Conservation (phyloP, 2,329 filamentous ascomycete genomes). For the Phoma sp. region DNA sequence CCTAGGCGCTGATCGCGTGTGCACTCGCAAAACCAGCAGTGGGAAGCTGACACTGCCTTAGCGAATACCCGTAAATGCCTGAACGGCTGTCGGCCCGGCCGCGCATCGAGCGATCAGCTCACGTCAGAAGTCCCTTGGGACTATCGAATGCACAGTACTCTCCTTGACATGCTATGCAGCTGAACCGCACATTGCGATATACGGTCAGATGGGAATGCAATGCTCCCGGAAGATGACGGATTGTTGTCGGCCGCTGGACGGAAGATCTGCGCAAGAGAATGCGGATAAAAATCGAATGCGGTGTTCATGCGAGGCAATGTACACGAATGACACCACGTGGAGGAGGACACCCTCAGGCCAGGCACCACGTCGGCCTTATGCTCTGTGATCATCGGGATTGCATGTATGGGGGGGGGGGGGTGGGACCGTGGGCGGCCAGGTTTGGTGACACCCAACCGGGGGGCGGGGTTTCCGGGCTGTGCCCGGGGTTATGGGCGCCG, state of each 20-base stretch:
- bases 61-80: conserved; percentile 1
- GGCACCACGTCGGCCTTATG: conserved; percentile 9
- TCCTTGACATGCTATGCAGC: neutral
- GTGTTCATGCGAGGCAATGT: neutral
- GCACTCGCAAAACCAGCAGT: conserved; percentile 2
- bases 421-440: too few relatives aligned
- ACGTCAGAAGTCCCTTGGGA: conserved; percentile 9
- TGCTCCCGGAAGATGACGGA: neutral
- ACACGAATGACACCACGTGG: conserved; percentile 15
- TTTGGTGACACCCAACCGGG: too few relatives aligned
- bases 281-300: neutral
- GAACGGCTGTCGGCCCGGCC: conserved; percentile 12
- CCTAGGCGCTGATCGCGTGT: conserved; percentile 14
- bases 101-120: conserved; percentile 15
- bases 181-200: neutral
- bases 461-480: too few relatives aligned
- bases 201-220: neutral
- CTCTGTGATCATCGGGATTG: conserved; percentile 8
- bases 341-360: conserved; percentile 3
- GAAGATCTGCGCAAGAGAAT: conserved; percentile 12
- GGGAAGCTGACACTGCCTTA: conserved; percentile 1
- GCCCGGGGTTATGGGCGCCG: too few relatives aligned
- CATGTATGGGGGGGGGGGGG: conserved; percentile 58
- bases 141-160: conserved; percentile 4
- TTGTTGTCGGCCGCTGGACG: neutral